Evolutionary conservation across 495 filamentous ascomycete genomes (phyloP).

Genomic region (Trichoderma reesei): DNA sequence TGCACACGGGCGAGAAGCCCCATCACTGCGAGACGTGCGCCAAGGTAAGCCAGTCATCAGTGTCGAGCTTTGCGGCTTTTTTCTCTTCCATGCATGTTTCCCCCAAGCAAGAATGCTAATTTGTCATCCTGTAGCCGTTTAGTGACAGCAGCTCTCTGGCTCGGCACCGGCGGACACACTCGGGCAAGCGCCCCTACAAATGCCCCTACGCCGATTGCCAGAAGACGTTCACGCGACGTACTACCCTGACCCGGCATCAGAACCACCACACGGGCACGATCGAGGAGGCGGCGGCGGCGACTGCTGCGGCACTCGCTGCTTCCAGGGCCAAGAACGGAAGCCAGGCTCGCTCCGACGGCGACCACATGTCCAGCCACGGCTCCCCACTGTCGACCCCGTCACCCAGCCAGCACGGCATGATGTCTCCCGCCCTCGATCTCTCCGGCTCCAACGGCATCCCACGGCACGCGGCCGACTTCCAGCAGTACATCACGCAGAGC

Average conservation of each 20-base stretch:
- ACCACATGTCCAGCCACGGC: conserved; percentile 66
- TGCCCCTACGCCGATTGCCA: conserved; percentile 96
- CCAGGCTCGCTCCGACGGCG: conserved; percentile 61
- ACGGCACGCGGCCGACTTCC: conserved; percentile 17
- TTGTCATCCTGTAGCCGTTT: conserved; percentile 59
- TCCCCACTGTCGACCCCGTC: conserved; percentile 86
- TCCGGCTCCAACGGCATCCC: conserved; percentile 64
- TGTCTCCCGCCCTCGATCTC: conserved; percentile 71
- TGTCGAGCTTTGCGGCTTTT: not conserved
- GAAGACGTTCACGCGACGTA: conserved; percentile 95
- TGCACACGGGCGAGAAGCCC: conserved; percentile 96
- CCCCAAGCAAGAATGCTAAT: conserved; percentile 9
- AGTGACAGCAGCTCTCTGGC: conserved; percentile 95
- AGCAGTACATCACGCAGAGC: conserved; percentile 51
- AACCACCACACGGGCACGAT: conserved; percentile 94
- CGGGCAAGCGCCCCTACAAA: conserved; percentile 92
- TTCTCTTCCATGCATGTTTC: not conserved
- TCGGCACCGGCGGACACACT: conserved; percentile 88
- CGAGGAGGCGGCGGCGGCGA: conserved; percentile 84
- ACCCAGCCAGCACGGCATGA: conserved; percentile 60
- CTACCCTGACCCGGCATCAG: conserved; percentile 89
- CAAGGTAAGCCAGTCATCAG: conserved; percentile 53
- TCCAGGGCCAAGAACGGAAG: conserved; percentile 37
- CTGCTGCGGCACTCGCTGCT: conserved; percentile 55
- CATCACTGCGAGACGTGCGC: conserved; percentile 96